Conservation (phyloP, 192 early-diverging fungal species). For the Linnemannia exigua region DNA sequence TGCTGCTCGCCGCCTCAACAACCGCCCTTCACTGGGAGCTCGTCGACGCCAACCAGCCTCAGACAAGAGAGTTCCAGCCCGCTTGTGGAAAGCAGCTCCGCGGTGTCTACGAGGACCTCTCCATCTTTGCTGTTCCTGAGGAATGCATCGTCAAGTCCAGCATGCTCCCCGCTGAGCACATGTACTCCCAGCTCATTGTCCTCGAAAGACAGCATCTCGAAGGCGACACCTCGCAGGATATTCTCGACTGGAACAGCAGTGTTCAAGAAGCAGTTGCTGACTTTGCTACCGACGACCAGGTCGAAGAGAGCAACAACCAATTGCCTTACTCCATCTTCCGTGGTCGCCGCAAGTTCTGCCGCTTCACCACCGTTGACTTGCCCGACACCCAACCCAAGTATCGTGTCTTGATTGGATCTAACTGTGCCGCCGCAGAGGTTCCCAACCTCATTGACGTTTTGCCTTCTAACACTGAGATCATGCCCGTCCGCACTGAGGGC, state of each 20-base stretch:
- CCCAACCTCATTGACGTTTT: constrained; percentile 37
- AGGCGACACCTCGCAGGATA: constrained; percentile 23
- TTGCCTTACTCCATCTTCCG: constrained; percentile 21
- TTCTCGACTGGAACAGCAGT: constrained; percentile 41
- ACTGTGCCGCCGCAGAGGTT: constrained; percentile 33
- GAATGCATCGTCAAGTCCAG: constrained; percentile 13
- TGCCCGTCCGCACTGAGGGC: constrained; percentile 44
- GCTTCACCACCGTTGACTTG: constrained; percentile 35
- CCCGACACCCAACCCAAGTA: constrained; percentile 31
- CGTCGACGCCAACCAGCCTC: constrained; percentile 35
- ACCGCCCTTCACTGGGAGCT: constrained; percentile 35
- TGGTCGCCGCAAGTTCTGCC: constrained; percentile 42
- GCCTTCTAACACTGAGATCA: constrained; percentile 50
- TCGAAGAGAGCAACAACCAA: not conserved
- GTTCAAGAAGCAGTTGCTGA: constrained; percentile 29
- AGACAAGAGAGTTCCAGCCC: constrained; percentile 31
- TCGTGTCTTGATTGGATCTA: constrained; percentile 40
- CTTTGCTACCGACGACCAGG: constrained; percentile 11
- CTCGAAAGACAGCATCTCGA: constrained; percentile 51
- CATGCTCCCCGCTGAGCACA: constrained; percentile 32
- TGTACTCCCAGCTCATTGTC: constrained; percentile 46
- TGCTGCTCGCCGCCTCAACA: constrained; percentile 26
- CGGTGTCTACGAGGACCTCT: constrained; percentile 54
- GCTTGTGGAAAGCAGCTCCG: constrained; percentile 44
- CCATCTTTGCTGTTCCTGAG: constrained; percentile 44